These are phyloP conservation scores for Teratosphaeria viscida DNA, from an alignment of 2,329 filamentous ascomycete genomes.

Conservation along the genomic window DNA sequence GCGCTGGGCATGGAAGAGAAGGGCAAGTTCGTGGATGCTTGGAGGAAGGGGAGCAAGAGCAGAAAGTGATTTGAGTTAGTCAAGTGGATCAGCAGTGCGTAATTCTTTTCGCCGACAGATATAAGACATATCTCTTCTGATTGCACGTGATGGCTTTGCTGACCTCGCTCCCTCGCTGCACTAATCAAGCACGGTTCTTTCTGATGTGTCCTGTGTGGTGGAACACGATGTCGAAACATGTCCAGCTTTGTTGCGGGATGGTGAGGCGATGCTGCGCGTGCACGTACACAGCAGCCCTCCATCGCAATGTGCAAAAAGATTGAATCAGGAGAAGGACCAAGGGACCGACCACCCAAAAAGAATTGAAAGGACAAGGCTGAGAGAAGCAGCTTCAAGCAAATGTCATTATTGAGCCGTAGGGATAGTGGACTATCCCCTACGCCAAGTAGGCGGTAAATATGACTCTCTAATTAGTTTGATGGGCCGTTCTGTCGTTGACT, in stretches of 20 bases:
- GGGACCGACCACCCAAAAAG: neutral
- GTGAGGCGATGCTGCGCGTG: too few species aligned
- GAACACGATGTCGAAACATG: neutral
- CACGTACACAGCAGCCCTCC: too few species aligned
- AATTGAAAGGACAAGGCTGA: neutral
- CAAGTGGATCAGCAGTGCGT: neutral
- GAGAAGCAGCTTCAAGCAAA: neutral
- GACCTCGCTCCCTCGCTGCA: neutral
- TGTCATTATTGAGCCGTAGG: neutral
- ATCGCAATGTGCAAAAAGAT: too few species aligned
- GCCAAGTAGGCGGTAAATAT: neutral
- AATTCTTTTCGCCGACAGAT: neutral
- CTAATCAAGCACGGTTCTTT: neutral
- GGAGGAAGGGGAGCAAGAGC: constrained; percentile 28
- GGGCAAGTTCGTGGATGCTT: constrained; percentile 65
- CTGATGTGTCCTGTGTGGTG: neutral
- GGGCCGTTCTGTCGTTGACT: neutral
- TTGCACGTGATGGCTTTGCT: neutral
- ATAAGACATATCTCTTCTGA: neutral
- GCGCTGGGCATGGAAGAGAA: constrained; percentile 78
- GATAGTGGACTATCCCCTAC: neutral
- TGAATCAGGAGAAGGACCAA: too few species aligned
- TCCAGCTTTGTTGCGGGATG: neutral
- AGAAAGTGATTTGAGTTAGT: neutral
- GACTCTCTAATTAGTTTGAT: neutral